Base-by-base conservation (phyloP, 2,329 filamentous ascomycete species). In the Phoma sp. region DNA sequence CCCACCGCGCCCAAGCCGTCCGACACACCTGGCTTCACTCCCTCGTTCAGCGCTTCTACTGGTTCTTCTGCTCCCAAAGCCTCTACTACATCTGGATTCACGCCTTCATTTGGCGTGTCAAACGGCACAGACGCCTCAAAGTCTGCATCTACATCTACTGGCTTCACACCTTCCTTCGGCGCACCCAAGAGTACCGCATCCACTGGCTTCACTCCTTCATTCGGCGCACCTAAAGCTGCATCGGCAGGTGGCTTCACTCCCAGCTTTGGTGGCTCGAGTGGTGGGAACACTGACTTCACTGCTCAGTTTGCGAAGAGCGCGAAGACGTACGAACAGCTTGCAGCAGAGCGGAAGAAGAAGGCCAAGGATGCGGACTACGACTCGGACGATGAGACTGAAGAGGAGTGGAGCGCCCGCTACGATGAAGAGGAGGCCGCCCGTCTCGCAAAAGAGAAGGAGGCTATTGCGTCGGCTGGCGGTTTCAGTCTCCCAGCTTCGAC, bases 281-380 rank as follows among this genome's bases (percentile, higher is more conserved):
- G 61, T 49, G 52, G 51, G 10, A 57, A 40, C 17, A 50, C 58
- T n/a, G 60, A 61, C 40, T 70, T 71, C 40, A 49, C 70, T 24
- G 57, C 55, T 19, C 69, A 72, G 32, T 75, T 74, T 50, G 62
- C 65, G 9, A 66, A 68, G 43, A 64, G 51, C 2, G 68, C 70
- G 9, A 74, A 72, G 57, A 67, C 69, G 0, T 67, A 64, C 25
- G 70, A 74, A 39, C 52, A 74, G 47, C 67, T 74, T 32, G 63
- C 64, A 29, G 68, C 67, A 5, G 71, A 74, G 51, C 69, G 68
- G 7, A 74, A 74, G 61, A 61, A 69, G 51, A 74, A 75, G 55
- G 72, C 67, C 6, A 70, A 64, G 51, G 68, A 67, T 12, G 73
- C 64, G 27, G 73, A 75, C 27, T 74, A 62, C n/a, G 73, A 76